Evolutionary conservation across 768 basidiomycete species (phyloP), one percentile per base, ranked within the genome.

Genomic region (Omphalotus guepiniiformis): DNA sequence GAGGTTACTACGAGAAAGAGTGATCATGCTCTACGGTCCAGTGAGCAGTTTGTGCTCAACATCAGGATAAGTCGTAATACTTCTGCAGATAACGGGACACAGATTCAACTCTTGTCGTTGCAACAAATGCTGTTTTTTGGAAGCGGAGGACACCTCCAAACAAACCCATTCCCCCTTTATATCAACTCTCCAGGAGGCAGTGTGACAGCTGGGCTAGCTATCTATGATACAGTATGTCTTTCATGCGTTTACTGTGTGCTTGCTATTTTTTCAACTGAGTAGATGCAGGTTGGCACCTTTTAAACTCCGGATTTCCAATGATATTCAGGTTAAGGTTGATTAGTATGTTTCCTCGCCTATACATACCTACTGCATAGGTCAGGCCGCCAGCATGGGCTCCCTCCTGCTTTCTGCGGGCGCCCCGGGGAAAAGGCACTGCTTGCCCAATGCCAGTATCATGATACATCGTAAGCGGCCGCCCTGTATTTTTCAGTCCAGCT

Each of bases 141-240:
- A 98, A 72, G 94, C 95, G 1, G 94, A 95, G 64, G 93, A 97
- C 54, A 82, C 93, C 0, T n/a, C n/a, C n/a, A n/a, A n/a, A 82
- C 84, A 8, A 91, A 92, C 62, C 95, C 95, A 2, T 96, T 98
- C 47, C 93, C 95, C 58, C 69, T 98, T 9, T 98, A 98, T 66
- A 95, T 98, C 56, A 97, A 97, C 67, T 93, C 90, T 6, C 95
- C 95, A 0, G 95, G 95, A 2, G 95, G 95, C 25, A 89, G 88
- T 58, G 95, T 98, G 30, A 95, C 94, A 0, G 92, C 93, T 39
- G 95, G 95, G 7, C 71, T 98, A 50, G 95, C 94, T 15, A 95
- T 98, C 40, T 98, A 98, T 69, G 95, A 98, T 61, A 97, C 95
- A 59, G 93, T 95, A 69, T 57, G 82, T 54, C 29, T 29, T 12